Evolutionary conservation across 2,329 filamentous ascomycete genomes (phyloP).

Genomic region (Arthrobotrys conoides): DNA sequence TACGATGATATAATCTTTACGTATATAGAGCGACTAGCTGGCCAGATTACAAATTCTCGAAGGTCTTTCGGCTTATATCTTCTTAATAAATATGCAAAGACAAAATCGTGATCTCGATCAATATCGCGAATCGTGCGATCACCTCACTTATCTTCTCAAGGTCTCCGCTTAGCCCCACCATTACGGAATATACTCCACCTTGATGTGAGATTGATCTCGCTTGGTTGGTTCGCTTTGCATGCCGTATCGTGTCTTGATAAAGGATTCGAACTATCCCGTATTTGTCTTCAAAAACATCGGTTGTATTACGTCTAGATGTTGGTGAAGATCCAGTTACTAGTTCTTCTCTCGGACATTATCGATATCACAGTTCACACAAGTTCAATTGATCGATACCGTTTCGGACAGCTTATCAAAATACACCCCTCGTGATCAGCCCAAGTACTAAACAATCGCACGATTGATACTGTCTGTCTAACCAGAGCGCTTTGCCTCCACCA

Average conservation of each 20-base stretch:
- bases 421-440: too few relatives aligned
- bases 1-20: too few relatives aligned
- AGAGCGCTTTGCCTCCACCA: too few relatives aligned
- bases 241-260: neutral
- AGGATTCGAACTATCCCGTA: neutral
- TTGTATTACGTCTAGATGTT: neutral
- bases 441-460: too few relatives aligned
- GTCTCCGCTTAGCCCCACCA: neutral
- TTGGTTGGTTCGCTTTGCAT: neutral
- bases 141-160: neutral
- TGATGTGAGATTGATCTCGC: neutral
- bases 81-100: too few relatives aligned
- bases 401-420: too few relatives aligned
- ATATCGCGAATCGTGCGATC: neutral
- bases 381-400: too few relatives aligned
- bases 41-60: too few relatives aligned
- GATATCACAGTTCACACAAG: neutral
- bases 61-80: too few relatives aligned
- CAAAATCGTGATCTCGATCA: neutral
- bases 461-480: too few relatives aligned
- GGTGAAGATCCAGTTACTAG: neutral
- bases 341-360: too few relatives aligned
- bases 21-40: too few relatives aligned
- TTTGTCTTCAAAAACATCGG: neutral
- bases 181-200: neutral